Conservation (phyloP, 2,329 filamentous ascomycete genomes). For the Diaporthe aspalathi region DNA sequence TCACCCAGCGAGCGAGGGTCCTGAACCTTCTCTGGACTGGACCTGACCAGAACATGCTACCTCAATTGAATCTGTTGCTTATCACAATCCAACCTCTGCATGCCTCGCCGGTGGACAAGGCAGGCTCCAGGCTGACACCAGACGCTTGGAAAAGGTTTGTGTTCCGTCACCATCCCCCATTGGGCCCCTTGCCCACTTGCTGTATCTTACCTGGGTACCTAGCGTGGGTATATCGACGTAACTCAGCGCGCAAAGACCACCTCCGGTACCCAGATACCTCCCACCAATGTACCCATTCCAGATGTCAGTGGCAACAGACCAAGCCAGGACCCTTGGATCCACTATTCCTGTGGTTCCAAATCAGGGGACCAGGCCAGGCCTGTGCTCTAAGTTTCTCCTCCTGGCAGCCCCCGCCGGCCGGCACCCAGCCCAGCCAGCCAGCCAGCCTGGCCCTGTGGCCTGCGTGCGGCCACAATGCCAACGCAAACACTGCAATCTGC, state of each 20-base stretch:
- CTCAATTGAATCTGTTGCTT: not conserved
- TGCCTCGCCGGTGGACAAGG: not conserved
- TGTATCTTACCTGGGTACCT: too few relatives aligned
- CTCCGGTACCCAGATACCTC: not conserved
- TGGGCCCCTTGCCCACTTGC: not conserved
- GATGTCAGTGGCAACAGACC: not conserved
- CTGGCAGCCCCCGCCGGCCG: not conserved
- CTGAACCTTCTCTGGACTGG: not conserved
- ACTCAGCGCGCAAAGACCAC: not conserved
- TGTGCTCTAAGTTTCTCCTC: not conserved
- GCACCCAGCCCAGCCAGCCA: not conserved
- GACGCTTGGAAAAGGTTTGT: not conserved
- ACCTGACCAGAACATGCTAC: not conserved
- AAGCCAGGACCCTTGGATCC: constrained; percentile 21
- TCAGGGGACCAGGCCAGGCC: constrained; percentile 6
- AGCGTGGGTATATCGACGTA: too few relatives aligned
- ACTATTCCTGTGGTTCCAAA: constrained; percentile 6
- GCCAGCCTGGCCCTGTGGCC: not conserved
- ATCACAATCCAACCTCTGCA: not conserved
- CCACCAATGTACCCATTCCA: not conserved
- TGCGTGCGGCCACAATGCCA: constrained; percentile 9
- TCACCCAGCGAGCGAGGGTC: not conserved
- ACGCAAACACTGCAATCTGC: constrained; percentile 5
- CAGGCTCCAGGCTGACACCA: not conserved
- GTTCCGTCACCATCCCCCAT: not conserved